These are phyloP conservation scores for Alternaria infectoria DNA, from an alignment of 2,329 filamentous ascomycete genomes.

Conservation along the genomic window DNA sequence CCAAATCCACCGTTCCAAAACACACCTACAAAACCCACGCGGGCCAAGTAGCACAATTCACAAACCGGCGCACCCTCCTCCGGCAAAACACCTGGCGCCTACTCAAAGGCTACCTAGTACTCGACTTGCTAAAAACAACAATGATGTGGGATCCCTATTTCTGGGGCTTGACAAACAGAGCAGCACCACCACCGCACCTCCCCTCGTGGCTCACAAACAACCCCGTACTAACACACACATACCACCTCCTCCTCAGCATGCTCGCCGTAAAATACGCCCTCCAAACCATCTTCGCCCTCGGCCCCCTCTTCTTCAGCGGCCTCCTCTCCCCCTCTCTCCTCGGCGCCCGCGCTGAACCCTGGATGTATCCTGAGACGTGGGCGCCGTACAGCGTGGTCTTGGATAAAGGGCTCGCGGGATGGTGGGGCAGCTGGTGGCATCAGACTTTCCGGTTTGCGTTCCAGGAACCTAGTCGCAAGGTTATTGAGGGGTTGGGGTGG, in stretches of 20 bases:
- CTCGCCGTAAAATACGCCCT: conserved; percentile 66
- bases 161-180: conserved; percentile 57
- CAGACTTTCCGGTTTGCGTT: conserved; percentile 83
- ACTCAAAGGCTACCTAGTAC: conserved; percentile 65
- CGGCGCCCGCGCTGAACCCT: conserved; percentile 65
- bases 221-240: conserved; percentile 56
- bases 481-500: conserved; percentile 45
- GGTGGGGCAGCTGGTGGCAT: conserved; percentile 91
- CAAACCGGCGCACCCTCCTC: conserved; percentile 43
- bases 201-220: conserved; percentile 53
- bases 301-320: conserved; percentile 66
- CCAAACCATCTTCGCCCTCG: conserved; percentile 64
- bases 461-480: conserved; percentile 62
- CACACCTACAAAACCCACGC: conserved; percentile 29
- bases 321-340: conserved; percentile 64
- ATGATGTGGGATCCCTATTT: conserved; percentile 84
- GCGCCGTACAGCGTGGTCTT: conserved; percentile 62
- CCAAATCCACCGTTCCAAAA: conserved; percentile 17
- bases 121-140: conserved; percentile 73
- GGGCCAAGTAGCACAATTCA: conserved; percentile 48
- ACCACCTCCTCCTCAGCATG: conserved; percentile 64
- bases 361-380: conserved; percentile 67
- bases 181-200: conserved; percentile 52
- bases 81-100: conserved; percentile 49
- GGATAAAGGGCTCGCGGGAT: conserved; percentile 75